Conservation (phyloP, 768 basidiomycete species). For the Chalciporus sphaerocephalus region DNA sequence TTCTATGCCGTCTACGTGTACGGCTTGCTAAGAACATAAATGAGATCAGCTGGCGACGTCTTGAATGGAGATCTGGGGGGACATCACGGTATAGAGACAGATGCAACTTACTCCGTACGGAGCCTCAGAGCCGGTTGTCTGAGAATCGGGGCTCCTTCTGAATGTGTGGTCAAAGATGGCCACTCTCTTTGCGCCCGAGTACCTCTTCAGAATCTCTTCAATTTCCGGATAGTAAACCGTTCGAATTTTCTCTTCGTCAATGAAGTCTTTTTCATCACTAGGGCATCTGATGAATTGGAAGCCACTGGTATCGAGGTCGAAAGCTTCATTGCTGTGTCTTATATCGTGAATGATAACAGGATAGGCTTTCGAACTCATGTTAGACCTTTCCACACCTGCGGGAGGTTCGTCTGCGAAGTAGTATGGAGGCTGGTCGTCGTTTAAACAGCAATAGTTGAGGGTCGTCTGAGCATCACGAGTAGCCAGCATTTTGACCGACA, state of each 20-base stretch:
- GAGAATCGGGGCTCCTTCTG: constrained; percentile 21
- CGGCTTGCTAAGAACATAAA: constrained; percentile 26
- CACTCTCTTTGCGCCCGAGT: constrained; percentile 37
- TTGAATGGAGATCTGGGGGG: neutral
- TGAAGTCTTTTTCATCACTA: constrained; percentile 36
- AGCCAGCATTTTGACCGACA: constrained; percentile 22
- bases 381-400: constrained; percentile 24
- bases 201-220: constrained; percentile 37
- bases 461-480: constrained; percentile 35
- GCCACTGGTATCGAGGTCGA: constrained; percentile 38
- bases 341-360: constrained; percentile 28
- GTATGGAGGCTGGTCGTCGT: constrained; percentile 32
- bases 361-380: constrained; percentile 24
- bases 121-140: neutral
- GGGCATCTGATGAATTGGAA: constrained; percentile 37
- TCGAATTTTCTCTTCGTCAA: constrained; percentile 37
- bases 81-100: too few relatives aligned
- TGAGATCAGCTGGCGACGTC: neutral
- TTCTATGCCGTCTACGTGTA: constrained; percentile 46
- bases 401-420: constrained; percentile 32
- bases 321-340: constrained; percentile 26
- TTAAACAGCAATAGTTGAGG: constrained; percentile 35
- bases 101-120: constrained; percentile 19
- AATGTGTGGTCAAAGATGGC: constrained; percentile 46
- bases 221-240: constrained; percentile 40